Evolutionary conservation across 345 rosid genomes (phyloP), one percentile per base, ranked within the genome.

Genomic region (Pelargonium nanum): DNA sequence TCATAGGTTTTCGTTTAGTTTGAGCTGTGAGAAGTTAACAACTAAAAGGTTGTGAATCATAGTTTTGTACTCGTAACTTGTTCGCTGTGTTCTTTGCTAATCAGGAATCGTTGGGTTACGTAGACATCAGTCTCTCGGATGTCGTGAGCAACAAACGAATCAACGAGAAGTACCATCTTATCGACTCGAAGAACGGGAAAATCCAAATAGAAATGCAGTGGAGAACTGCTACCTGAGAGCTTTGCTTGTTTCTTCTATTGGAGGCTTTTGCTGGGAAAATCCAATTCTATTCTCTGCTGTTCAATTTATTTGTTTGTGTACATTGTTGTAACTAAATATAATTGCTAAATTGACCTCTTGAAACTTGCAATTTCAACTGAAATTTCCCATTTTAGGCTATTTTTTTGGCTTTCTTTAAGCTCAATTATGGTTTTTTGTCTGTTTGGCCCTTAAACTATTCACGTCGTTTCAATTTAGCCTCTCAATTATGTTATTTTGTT

Each of bases 161-260:
- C 78, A 89, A 89, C 34, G 91, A 87, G 83, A 85, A 76, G 79
- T 85, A 79, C 74, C 92, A 89, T 68, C 93, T 92, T 24, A 92
- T 92, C 61, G 97, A 87, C 82, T 92, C 99, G 0, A 93, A 75
- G 78, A 89, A 89, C 23, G 96, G 99, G 10, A 64, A 66, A 76
- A 76, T 93, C 72, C 97, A 84, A 72, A 64, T 93, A 26, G 99
- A 93, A 79, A 60, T 89, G 74, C 88, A 87, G 67, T 93, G 99
- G 99, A 79, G 88, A 77, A 80, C 89, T 13, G 61, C 89, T 15
- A 17, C 48, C 48, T 40, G 48, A 15, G 48, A 40, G 48, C 48
- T 40, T 30, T 30, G 40, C 40, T 40, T 10, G 48, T 12, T 40
- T 40, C 10, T 40, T 40, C 10, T 30, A 12, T 30, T 30, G 40